phyloP scores from a whole-genome alignment of 1,284 basidiomycete genomes.

The Volvariella volvacea region DNA sequence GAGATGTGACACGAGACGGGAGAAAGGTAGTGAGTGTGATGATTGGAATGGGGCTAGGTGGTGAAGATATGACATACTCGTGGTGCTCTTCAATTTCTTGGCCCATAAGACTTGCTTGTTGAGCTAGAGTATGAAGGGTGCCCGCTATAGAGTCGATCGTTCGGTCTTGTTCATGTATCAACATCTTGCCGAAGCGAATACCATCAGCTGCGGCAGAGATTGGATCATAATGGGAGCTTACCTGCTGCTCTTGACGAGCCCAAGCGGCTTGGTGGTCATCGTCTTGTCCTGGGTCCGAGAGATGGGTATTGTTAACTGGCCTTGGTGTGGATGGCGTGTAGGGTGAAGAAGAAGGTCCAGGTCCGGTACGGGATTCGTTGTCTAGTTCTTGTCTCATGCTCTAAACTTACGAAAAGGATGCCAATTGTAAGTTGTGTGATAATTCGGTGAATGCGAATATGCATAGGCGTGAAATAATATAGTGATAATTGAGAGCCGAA shows the following conservation, averaged over 20 bases:
- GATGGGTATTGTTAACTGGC: no score
- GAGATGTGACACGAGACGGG: not conserved
- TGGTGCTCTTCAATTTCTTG: conserved; percentile 84
- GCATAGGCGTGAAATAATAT: no score
- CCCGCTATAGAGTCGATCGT: conserved; percentile 82
- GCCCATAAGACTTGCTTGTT: conserved; percentile 89
- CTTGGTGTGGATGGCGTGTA: conserved; percentile 8
- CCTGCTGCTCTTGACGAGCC: conserved; percentile 82
- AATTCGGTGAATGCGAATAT: no score
- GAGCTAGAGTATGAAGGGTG: conserved; percentile 71
- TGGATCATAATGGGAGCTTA: conserved; percentile 21
- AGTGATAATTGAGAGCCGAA: no score
- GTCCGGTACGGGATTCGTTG: conserved; percentile 12
- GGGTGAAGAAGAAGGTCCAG: conserved; percentile 13
- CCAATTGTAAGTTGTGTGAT: no score
- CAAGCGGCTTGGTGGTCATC: conserved; percentile 69
- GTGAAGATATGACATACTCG: conserved; percentile 48
- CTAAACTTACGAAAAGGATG: conserved; percentile 43
- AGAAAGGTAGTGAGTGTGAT: not conserved
- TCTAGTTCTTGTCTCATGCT: conserved; percentile 59
- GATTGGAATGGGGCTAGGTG: conserved; percentile 1
- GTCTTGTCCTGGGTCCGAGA: conserved; percentile 9
- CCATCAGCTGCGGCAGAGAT: not conserved
- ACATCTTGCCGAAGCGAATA: conserved; percentile 43
- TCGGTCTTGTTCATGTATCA: conserved; percentile 81